A percentile compares a stretch with the other conserved stretches of the same genome.
These are phyloP conservation scores for Eucommia ulmoides DNA, from an alignment of 257 asterid genomes.

Conservation along the genomic window DNA sequence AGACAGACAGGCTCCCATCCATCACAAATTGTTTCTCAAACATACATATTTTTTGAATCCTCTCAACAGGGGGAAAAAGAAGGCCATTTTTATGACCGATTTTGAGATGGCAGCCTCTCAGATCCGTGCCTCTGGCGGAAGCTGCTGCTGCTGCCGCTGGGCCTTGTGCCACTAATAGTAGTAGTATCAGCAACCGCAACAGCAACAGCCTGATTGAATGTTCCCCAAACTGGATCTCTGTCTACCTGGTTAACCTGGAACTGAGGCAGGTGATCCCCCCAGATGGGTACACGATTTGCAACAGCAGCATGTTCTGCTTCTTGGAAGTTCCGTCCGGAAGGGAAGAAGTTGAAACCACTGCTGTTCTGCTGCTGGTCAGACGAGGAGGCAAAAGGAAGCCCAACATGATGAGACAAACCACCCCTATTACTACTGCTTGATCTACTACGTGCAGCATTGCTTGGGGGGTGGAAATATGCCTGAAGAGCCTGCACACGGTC, in stretches of 20 bases:
- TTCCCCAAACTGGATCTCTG: constrained; percentile 60
- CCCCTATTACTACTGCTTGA: constrained; percentile 41
- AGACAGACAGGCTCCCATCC: constrained; percentile 7
- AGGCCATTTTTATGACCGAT: constrained; percentile 49
- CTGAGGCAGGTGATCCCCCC: constrained; percentile 56
- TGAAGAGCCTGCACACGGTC: constrained; percentile 63
- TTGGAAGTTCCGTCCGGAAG: constrained; percentile 49
- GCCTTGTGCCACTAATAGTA: too few species aligned
- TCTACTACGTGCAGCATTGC: constrained; percentile 38
- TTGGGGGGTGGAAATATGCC: constrained; percentile 61
- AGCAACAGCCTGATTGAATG: constrained; percentile 36
- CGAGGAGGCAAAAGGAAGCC: constrained; percentile 39
- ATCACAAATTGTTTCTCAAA: constrained; percentile 34
- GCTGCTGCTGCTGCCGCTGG: constrained; percentile 27
- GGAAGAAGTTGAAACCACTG: constrained; percentile 43
- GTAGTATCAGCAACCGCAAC: too few species aligned
- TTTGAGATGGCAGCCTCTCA: constrained; percentile 66
- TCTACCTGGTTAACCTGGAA: constrained; percentile 31
- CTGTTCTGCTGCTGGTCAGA: constrained; percentile 48
- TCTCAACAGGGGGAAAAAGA: constrained; percentile 17
- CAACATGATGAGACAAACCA: constrained; percentile 37
- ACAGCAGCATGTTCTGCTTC: constrained; percentile 42
- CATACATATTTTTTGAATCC: constrained; percentile 24
- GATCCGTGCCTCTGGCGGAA: constrained; percentile 65
- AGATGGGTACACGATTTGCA: constrained; percentile 26